Base-by-base conservation (phyloP, 2,329 filamentous ascomycete genomes). In the Shiraia bambusicola region DNA sequence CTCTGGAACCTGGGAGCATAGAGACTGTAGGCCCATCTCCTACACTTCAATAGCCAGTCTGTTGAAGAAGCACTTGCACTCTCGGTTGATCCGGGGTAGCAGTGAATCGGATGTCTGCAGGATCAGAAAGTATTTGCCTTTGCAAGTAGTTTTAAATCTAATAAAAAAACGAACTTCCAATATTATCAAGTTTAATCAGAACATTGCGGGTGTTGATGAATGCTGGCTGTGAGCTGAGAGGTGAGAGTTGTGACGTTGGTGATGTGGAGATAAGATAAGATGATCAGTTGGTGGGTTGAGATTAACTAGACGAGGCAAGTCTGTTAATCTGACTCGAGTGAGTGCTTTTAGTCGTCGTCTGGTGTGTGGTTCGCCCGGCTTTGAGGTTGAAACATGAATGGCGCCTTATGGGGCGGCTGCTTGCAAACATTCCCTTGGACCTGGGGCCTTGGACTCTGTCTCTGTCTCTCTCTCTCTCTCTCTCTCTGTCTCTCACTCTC, bases 21-120 rank as follows among this genome's bases (percentile, higher is more conserved):
- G 48, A 54, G 60, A 58, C 62, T 58, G 67, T 77, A 76, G 76
- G 74, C 44, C 76, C 76, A 78, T 78, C 75, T 67, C 72, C 76
- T 78, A 78, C 72, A 61, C 69, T 75, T 71, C 69, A 68, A 69
- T 8, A 22, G 73, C 74, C 69, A 72, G 46, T 57, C 63, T 56
- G n/a, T 56, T 40, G 56, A 64, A 61, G 65, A 67, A 58, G 66
- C 69, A 61, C 59, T 59, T 55, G 19, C 19, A 22, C 59, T 10
- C 42, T 42, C 28, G 34, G 46, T 52, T 37, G 51, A 48, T 22
- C 64, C 60, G 59, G 61, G 42, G 60, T 50, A 61, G 67, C 52
- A 61, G 67, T 70, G 75, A 77, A 77, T 67, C 56, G 48, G 76
- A 77, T 79, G 19, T 22, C 19, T 22, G 76, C 76, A 72, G 75